Evolutionary conservation across 768 basidiomycete species (phyloP), one percentile per base, ranked within the genome.

Genomic region (Hortiboletus campestris): DNA sequence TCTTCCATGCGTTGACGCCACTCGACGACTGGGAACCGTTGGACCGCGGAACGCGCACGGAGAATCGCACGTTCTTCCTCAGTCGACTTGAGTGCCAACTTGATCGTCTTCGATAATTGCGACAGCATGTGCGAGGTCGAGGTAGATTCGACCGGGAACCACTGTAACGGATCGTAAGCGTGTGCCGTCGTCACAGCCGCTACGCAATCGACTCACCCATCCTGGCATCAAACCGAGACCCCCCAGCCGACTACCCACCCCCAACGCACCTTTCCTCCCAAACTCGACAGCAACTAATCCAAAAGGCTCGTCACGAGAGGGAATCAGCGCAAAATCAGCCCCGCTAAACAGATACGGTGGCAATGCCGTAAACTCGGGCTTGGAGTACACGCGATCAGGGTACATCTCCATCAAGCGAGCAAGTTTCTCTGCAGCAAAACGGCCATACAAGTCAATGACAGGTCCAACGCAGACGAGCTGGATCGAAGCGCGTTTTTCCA

Each of bases 211-310:
- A 80, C 88, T 65, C 68, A 94, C 92, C 94, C 94, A 96, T 75
- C 94, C 94, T 68, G 94, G 94, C 94, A 97, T 97, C 56, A 97
- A 77, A 73, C 94, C 94, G 42, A 97, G 81, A 78, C 94, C 94
- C 67, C 94, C 94, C 20, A 96, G 80, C 64, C 94, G 89, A 77
- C 88, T 86, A 61, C 94, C 94, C 61, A 97, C 94, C 76, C 94
- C 94, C 49, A 97, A 83, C 51, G 94, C 94, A 79, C 94, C 94
- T 72, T 96, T 97, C 62, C 94, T 79, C 71, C 94, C 94, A 73
- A 97, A 97, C 70, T 96, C 94, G 61, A 97, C 94, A 49, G 94
- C 94, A 31, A 96, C 94, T 43, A 97, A 76, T 75, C 94, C 94
- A 73, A 97, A 97, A 3, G 94, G 94, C 66, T 97, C 94, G 67